Evolutionary conservation across 2,329 filamentous ascomycete genomes (phyloP).

Genomic region (Neofusicoccum ribis): DNA sequence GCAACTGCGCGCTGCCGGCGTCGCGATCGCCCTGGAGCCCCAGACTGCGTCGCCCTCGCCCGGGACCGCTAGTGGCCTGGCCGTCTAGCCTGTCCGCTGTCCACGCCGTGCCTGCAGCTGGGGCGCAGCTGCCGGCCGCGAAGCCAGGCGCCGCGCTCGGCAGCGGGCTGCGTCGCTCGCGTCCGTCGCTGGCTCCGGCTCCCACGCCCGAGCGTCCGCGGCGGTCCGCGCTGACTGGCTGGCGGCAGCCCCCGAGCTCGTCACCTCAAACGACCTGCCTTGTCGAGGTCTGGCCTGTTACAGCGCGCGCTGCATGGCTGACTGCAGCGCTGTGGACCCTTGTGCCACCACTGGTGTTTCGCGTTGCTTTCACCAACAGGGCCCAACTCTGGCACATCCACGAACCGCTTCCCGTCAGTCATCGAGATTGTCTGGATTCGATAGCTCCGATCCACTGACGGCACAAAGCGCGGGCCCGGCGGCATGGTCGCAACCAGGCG

Average conservation of each 20-base stretch:
- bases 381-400: neutral
- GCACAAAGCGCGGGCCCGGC: neutral
- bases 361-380: neutral
- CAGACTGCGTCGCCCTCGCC: neutral
- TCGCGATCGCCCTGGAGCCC: neutral
- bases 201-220: neutral
- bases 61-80: constrained; percentile 4
- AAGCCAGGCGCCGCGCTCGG: too few relatives aligned
- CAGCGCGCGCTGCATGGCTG: constrained; percentile 13
- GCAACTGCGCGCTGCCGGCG: neutral
- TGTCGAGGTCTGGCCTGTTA: constrained; percentile 5
- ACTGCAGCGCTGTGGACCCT: constrained; percentile 7
- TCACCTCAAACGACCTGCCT: neutral
- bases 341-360: constrained; percentile 1
- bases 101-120: neutral
- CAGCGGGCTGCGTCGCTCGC: neutral
- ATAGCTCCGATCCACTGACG: neutral
- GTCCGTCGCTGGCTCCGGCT: neutral
- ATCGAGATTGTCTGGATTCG: neutral
- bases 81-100: neutral
- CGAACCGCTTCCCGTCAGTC: neutral
- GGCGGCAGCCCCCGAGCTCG: neutral
- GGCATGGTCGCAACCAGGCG: neutral
- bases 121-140: neutral
- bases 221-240: neutral